Percentiles rank a stretch among this genome's conserved stretches.
These are phyloP conservation scores for Mycena epipterygia DNA, from an alignment of 768 basidiomycete genomes.

Conservation along the genomic window DNA sequence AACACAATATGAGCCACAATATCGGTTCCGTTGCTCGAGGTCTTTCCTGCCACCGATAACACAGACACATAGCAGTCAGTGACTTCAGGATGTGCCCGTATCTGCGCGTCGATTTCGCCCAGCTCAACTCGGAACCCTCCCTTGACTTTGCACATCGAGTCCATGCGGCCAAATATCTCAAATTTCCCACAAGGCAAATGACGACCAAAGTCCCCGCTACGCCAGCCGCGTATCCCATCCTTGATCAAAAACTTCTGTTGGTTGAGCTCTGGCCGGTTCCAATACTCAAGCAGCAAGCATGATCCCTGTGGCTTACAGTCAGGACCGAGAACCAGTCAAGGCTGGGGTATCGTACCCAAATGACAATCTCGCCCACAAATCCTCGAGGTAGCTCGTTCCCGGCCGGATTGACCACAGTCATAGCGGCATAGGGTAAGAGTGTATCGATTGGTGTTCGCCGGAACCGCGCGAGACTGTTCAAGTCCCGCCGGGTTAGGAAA, in stretches of 20 bases:
- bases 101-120: slow-evolving; percentile 4
- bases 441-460: slow-evolving; percentile 7
- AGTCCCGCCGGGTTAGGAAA: neutral
- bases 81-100: neutral
- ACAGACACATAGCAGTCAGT: neutral
- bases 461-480: neutral
- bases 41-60: neutral
- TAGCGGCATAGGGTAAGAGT: neutral
- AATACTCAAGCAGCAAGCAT: slow-evolving; percentile 16
- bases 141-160: slow-evolving; percentile 22
- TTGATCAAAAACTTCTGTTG: slow-evolving; percentile 8
- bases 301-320: slow-evolving; percentile 1
- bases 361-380: slow-evolving; percentile 23
- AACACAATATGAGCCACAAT: slow-evolving; percentile 8
- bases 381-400: slow-evolving; percentile 23
- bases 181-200: slow-evolving; percentile 17
- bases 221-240: slow-evolving; percentile 22
- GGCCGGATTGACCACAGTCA: slow-evolving; percentile 16
- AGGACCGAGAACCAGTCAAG: neutral
- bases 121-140: slow-evolving; percentile 25
- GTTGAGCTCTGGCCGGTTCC: slow-evolving; percentile 20
- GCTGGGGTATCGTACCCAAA: slow-evolving; percentile 1
- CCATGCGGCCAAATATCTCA: slow-evolving; percentile 22
- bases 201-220: slow-evolving; percentile 18
- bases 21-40: neutral